Percentiles rank a stretch among this genome's conserved stretches.
Evolutionary conservation across 192 early-diverging fungal species (phyloP).

Genomic region (Allomyces macrogynus): DNA sequence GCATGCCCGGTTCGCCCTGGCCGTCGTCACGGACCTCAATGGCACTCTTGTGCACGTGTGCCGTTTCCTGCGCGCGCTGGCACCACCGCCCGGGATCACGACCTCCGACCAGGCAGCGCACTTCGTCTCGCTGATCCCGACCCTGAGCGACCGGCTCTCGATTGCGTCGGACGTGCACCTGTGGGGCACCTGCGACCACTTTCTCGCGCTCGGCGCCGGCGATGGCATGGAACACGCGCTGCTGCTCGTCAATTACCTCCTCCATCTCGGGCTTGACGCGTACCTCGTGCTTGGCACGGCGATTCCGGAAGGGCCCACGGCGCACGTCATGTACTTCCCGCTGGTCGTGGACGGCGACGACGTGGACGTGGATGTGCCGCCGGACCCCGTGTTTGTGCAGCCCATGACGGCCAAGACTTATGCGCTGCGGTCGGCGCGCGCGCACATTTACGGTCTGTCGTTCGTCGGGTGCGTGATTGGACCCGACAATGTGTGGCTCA

Average conservation of each 20-base stretch:
- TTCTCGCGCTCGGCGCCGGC: conserved; percentile 3
- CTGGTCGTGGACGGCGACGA: neutral
- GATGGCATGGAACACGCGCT: conserved; percentile 4
- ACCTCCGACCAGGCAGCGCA: neutral
- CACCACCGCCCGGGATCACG: neutral
- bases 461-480: neutral
- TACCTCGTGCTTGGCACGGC: conserved; percentile 1
- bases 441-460: neutral
- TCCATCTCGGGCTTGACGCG: conserved; percentile 2
- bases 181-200: neutral
- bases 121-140: neutral
- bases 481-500: neutral
- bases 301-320: conserved; percentile 1
- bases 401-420: neutral
- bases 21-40: neutral
- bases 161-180: neutral
- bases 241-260: neutral
- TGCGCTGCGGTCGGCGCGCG: neutral
- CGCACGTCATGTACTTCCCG: conserved; percentile 1
- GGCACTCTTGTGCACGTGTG: neutral
- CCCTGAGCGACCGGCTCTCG: neutral
- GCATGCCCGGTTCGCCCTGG: neutral
- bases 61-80: neutral
- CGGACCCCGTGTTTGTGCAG: neutral
- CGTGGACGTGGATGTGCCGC: neutral